Conservation (phyloP, 257 asterid species). For the Solanum stenotomum region DNA sequence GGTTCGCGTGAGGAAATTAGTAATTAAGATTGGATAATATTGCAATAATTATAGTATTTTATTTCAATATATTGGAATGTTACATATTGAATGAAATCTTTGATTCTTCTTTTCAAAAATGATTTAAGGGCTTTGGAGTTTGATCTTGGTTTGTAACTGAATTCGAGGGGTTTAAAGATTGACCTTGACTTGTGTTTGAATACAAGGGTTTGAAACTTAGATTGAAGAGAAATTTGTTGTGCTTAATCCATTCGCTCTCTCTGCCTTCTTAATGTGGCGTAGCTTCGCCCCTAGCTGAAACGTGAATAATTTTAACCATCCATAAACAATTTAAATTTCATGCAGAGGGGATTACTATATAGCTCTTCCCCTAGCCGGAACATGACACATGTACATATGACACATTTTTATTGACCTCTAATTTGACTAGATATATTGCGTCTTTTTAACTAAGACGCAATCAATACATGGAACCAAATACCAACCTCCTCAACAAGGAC, state of each 20-base stretch:
- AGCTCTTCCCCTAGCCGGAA: neutral
- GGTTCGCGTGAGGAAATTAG: rapidly evolving
- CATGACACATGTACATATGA: neutral
- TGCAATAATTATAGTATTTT: neutral
- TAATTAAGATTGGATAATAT: neutral
- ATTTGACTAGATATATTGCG: neutral
- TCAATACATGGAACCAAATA: neutral
- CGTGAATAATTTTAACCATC: no score
- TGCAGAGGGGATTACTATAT: neutral
- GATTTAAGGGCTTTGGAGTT: rapidly evolving
- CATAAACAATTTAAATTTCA: no score
- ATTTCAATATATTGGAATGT: neutral
- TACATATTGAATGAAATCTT: neutral
- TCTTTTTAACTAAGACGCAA: no score
- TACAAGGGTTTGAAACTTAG: neutral
- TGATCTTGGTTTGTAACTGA: neutral
- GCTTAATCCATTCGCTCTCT: neutral
- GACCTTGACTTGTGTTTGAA: neutral
- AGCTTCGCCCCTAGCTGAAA: no score
- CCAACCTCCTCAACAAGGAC: neutral
- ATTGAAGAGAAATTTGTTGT: neutral
- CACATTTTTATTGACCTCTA: neutral
- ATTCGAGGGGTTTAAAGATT: neutral
- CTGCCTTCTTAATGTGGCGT: neutral
- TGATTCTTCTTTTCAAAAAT: neutral